Conservation (phyloP, 805 yeast genomes). For the Ascoidea asiatica region DNA sequence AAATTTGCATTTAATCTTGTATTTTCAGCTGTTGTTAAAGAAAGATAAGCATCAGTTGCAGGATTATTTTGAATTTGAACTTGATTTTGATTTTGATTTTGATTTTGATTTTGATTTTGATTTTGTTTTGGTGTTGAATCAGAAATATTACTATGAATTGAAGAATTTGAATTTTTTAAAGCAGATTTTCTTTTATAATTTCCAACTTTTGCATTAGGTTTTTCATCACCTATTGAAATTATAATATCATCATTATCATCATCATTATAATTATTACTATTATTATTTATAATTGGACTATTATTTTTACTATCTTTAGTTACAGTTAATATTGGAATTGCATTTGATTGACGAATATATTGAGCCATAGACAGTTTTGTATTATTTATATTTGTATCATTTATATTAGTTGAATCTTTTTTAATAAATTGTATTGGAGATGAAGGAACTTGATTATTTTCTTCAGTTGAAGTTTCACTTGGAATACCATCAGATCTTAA, state of each 20-base stretch:
- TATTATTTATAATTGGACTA: neutral
- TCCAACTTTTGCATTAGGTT: too few relatives aligned
- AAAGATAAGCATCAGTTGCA: conserved; percentile 51
- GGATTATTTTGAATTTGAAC: conserved; percentile 22
- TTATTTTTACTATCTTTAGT: neutral
- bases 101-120: too few relatives aligned
- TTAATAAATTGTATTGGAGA: neutral
- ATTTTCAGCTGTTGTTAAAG: conserved; percentile 67
- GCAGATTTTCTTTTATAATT: conserved; percentile 28
- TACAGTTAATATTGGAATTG: too few relatives aligned
- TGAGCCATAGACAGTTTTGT: neutral
- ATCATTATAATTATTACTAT: too few relatives aligned
- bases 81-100: too few relatives aligned
- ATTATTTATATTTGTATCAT: neutral
- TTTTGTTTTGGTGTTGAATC: neutral
- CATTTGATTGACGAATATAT: neutral
- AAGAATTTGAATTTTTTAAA: conserved; percentile 20
- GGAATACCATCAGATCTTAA: neutral
- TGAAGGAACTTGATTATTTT: neutral
- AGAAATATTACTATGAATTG: neutral
- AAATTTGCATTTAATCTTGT: conserved; percentile 58
- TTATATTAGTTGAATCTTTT: too few relatives aligned
- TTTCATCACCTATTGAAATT: neutral
- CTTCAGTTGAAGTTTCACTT: neutral
- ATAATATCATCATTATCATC: neutral